Percentiles rank a stretch among this genome's conserved stretches.
phyloP scores from a whole-genome alignment of 306 rosid genomes.

The Prunus armeniaca region DNA sequence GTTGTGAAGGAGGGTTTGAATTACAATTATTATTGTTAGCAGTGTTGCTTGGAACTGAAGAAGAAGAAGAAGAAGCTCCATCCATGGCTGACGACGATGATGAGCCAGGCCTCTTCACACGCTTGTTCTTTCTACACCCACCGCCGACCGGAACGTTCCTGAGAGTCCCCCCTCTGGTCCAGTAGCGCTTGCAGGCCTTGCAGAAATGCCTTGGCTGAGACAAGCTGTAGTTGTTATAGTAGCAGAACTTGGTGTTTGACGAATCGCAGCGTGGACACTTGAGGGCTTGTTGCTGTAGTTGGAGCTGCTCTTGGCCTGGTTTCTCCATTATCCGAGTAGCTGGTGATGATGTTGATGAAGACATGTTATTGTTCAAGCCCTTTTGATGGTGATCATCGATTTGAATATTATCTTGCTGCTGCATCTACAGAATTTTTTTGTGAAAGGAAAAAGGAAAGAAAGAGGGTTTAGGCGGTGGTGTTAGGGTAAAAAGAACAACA shows the following conservation, averaged over 20 bases:
- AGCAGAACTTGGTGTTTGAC: conserved; percentile 88
- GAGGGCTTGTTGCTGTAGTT: conserved; percentile 40
- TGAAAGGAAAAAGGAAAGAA: not conserved
- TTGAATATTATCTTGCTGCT: conserved; percentile 10
- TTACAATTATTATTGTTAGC: conserved; percentile 7
- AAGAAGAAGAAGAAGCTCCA: conserved; percentile 37
- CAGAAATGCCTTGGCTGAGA: conserved; percentile 97
- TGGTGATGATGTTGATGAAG: not conserved
- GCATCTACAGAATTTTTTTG: conserved; percentile 23
- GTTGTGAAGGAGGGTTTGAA: conserved; percentile 39
- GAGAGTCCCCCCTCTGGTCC: conserved; percentile 96
- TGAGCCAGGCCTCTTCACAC: conserved; percentile 48
- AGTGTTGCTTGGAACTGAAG: conserved; percentile 14
- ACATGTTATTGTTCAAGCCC: not conserved
- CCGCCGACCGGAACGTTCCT: conserved; percentile 95
- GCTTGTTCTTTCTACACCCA: conserved; percentile 83
- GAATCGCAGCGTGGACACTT: conserved; percentile 97
- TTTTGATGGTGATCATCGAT: conserved; percentile 32
- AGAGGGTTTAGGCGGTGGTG: conserved; percentile 27
- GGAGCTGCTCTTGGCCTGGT: conserved; percentile 48
- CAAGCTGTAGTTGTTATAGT: conserved; percentile 93
- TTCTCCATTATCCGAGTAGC: conserved; percentile 48
- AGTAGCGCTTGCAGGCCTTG: conserved; percentile 95
- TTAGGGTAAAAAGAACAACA: conserved; percentile 56
- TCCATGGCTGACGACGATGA: conserved; percentile 13